Evolutionary conservation across 2,329 filamentous ascomycete species (phyloP), one percentile per base, ranked within the genome.

Genomic region (Cryphonectria japonica): DNA sequence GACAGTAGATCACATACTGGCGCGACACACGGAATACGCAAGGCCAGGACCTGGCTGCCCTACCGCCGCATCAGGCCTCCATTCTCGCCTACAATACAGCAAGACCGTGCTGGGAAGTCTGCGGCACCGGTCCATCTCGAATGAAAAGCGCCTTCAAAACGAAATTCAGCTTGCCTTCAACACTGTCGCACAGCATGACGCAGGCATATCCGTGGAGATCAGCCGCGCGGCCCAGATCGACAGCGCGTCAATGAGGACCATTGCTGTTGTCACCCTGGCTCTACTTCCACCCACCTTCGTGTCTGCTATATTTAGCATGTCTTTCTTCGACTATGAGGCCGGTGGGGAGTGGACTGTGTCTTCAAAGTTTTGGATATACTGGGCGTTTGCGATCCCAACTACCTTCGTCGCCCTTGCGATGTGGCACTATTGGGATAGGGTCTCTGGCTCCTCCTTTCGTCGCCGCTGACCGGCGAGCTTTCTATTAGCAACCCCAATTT

Each of bases 141-240:
- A 82, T 75, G 79, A 80, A 16, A 78, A 82, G 19, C 73, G 89
- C 71, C 79, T 91, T 76, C 66, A 85, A 77, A 78, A 90, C 79
- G 77, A 90, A 83, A 82, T 91, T 78, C 78, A 89, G 70, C 80
- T 91, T 72, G 75, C 81, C 0, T 86, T 84, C 76, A 83, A 86
- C 73, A 79, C 74, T 0, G 82, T 84, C 0, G 80, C 83, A 0
- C 82, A 85, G 72, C 76, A 82, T 50, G 82, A 85, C 64, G 77
- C 83, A 0, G 71, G 74, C 0, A 75, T 79, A 0, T 80, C 82
- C 0, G 78, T 85, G 2, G 67, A 79, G 11, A 83, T 86, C 11
- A 80, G 81, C 0, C 77, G 76, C 13, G 80, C 81, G 0, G 79
- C 83, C 0, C 79, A 81, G n/a, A 71, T 71, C 0, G 87, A 88